Evolutionary conservation across 768 basidiomycete species (phyloP).

Genomic region (Leccinum uliginosum): DNA sequence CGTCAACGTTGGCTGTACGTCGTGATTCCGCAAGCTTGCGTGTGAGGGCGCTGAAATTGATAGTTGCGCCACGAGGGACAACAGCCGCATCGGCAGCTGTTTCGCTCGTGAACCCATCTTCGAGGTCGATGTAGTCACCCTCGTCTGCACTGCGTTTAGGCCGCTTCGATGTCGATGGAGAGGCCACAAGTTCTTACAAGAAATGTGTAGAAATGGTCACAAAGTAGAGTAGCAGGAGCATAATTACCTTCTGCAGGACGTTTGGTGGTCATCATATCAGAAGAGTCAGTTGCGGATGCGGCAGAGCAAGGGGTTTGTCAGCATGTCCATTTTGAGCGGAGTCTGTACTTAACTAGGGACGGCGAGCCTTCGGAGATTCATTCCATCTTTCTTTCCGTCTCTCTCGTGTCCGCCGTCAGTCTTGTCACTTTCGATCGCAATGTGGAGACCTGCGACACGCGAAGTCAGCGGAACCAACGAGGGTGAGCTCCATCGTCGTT

Average conservation of each 20-base stretch:
- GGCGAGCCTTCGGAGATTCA: slow-evolving; percentile 31
- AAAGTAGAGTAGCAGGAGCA: background rate
- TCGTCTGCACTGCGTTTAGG: slow-evolving; percentile 43
- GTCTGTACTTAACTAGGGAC: slow-evolving; percentile 23
- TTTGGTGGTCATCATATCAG: slow-evolving; percentile 34
- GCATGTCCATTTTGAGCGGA: slow-evolving; percentile 32
- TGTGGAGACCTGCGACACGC: slow-evolving; percentile 88
- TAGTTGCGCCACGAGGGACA: slow-evolving; percentile 71
- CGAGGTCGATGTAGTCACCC: slow-evolving; percentile 56
- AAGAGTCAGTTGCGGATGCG: background rate
- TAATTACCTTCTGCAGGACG: slow-evolving; percentile 37
- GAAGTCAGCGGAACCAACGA: slow-evolving; percentile 94
- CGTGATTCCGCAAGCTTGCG: slow-evolving; percentile 70
- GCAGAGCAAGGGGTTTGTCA: slow-evolving; percentile 21
- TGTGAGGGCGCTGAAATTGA: slow-evolving; percentile 81
- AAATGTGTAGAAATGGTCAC: background rate
- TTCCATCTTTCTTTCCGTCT: slow-evolving; percentile 24
- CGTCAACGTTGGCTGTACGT: slow-evolving; percentile 34
- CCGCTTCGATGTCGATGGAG: slow-evolving; percentile 34
- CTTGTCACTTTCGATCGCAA: slow-evolving; percentile 39
- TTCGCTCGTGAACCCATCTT: slow-evolving; percentile 47
- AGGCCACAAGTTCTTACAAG: slow-evolving; percentile 18
- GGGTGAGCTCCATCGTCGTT: slow-evolving; percentile 44
- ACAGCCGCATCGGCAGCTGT: slow-evolving; percentile 35
- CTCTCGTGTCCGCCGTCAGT: slow-evolving; percentile 9